These are phyloP conservation scores for Globisporangium polare DNA, from an alignment of 352 stramenopile genomes.

Conservation along the genomic window DNA sequence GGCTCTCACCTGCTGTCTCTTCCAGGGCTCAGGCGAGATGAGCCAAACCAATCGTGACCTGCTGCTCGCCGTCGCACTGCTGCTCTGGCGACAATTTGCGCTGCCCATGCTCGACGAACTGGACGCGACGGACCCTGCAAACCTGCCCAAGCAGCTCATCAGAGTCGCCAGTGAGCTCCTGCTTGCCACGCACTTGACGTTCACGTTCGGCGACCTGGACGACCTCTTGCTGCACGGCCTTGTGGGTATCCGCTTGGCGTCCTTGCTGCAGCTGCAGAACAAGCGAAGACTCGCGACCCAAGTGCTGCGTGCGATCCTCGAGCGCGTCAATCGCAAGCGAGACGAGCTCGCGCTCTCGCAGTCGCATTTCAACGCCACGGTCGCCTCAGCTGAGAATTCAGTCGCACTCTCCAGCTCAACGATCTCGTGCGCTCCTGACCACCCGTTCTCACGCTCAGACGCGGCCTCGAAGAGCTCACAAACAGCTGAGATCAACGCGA, in stretches of 20 bases:
- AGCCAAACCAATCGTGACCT: constrained; percentile 28
- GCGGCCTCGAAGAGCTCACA: not conserved
- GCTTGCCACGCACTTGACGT: constrained; percentile 34
- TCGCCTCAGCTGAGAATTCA: not conserved
- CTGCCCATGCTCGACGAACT: constrained; percentile 28
- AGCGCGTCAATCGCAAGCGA: constrained; percentile 32
- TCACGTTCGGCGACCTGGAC: constrained; percentile 40
- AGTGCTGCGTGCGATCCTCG: constrained; percentile 30
- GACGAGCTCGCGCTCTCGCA: constrained; percentile 29
- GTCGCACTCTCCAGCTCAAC: constrained; percentile 28
- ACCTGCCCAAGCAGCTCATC: constrained; percentile 19
- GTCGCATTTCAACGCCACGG: constrained; percentile 31
- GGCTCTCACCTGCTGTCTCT: constrained; percentile 26
- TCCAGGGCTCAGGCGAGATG: constrained; percentile 18
- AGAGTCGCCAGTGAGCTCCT: constrained; percentile 27
- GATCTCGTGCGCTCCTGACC: constrained; percentile 27
- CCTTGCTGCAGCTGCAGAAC: constrained; percentile 27
- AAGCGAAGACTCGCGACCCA: constrained; percentile 30
- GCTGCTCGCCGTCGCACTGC: constrained; percentile 25
- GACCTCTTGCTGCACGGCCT: constrained; percentile 48
- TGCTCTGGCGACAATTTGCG: constrained; percentile 38
- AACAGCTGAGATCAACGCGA: not conserved
- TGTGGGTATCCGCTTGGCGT: constrained; percentile 34
- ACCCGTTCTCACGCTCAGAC: constrained; percentile 12
- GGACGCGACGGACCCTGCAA: constrained; percentile 20